These are phyloP conservation scores for Astrocystis sublimbata DNA, from an alignment of 495 filamentous ascomycete species.

Conservation along the genomic window DNA sequence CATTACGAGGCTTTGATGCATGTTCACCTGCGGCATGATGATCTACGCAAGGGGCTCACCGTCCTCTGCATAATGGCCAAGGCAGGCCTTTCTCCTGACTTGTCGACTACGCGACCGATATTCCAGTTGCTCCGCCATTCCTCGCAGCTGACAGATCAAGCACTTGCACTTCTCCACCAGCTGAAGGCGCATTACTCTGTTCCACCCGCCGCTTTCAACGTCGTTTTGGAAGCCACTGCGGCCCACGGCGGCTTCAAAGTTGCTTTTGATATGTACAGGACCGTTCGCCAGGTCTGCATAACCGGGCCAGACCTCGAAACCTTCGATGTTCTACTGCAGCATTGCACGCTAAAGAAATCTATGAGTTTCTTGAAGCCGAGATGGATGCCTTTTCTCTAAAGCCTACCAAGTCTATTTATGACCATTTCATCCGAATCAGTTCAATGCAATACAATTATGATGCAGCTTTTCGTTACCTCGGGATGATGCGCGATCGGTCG, in stretches of 20 bases:
- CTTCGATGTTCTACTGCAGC: constrained; percentile 67
- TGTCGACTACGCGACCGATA: constrained; percentile 61
- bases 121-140: constrained; percentile 37
- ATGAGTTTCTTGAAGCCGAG: constrained; percentile 70
- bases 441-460: constrained; percentile 54
- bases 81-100: constrained; percentile 53
- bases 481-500: constrained; percentile 48
- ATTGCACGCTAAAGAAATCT: constrained; percentile 58
- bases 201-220: constrained; percentile 61
- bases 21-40: constrained; percentile 58
- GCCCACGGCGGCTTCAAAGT: constrained; percentile 44
- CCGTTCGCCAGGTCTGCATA: constrained; percentile 61
- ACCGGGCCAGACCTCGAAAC: constrained; percentile 58
- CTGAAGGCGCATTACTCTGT: constrained; percentile 49
- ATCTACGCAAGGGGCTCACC: constrained; percentile 57
- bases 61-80: constrained; percentile 69
- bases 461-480: constrained; percentile 58
- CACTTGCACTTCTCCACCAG: constrained; percentile 56
- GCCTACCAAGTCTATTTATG: constrained; percentile 64
- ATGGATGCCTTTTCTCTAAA: constrained; percentile 65
- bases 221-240: constrained; percentile 59
- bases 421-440: constrained; percentile 68
- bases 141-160: constrained; percentile 35
- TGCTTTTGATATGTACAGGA: constrained; percentile 70
- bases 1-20: constrained; percentile 80